Evolutionary conservation across 352 stramenopile species (phyloP).

Genomic region (Peronospora destructor): DNA sequence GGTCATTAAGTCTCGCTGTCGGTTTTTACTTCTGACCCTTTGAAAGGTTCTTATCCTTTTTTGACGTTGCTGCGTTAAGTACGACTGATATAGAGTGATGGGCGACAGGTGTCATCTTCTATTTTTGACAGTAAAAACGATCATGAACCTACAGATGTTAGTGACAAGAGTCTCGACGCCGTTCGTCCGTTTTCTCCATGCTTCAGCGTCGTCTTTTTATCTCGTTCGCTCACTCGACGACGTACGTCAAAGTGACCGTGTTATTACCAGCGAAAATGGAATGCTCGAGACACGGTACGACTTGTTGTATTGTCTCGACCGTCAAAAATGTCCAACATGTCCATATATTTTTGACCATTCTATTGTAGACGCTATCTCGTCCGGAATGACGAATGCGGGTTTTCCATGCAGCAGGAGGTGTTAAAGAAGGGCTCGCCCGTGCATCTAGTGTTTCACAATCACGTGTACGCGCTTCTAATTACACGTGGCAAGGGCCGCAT

Average conservation of each 20-base stretch:
- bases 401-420: slow-evolving; percentile 73
- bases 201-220: slow-evolving; percentile 30
- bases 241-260: slow-evolving; percentile 33
- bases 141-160: slow-evolving; percentile 11
- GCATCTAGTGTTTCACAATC: slow-evolving; percentile 64
- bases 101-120: not conserved
- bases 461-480: slow-evolving; percentile 67
- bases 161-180: slow-evolving; percentile 2
- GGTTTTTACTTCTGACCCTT: not conserved
- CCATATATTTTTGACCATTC: not conserved
- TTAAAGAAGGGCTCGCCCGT: slow-evolving; percentile 46
- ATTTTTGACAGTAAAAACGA: not conserved
- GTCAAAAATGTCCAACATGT: not conserved
- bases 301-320: not conserved
- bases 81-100: not conserved
- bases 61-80: not conserved
- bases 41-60: not conserved
- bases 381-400: slow-evolving; percentile 61
- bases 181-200: slow-evolving; percentile 34
- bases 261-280: slow-evolving; percentile 38
- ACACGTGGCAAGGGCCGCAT: slow-evolving; percentile 49
- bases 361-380: slow-evolving; percentile 53
- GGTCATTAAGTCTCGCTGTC: not conserved
- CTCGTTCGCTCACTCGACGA: slow-evolving; percentile 53
- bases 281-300: slow-evolving; percentile 51